Evolutionary conservation across 169 alveolate genomes (phyloP), one percentile per base, ranked within the genome.

Genomic region (Theileria annulata): DNA sequence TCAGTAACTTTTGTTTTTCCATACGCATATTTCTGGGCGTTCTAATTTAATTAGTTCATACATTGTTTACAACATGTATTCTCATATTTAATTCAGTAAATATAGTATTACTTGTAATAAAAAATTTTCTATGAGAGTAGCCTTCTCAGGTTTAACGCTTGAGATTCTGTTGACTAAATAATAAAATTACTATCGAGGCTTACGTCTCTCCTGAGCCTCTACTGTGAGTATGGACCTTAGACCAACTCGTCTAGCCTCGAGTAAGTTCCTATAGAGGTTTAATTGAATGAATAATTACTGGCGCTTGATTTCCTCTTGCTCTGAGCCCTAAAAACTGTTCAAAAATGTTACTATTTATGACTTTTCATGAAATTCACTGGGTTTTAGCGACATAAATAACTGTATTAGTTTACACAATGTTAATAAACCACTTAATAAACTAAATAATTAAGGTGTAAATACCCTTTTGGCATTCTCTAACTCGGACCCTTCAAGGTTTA

Each of bases 121-220:
- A 62, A 19, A 75, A 51, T 83, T 77, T 48, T 83, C 86, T 31
- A 83, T 83, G 31, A 67, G 56, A 33, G 77, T 48, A 19, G 90
- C 90, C 77, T 83, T 83, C 35, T 83, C 90, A 0, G 90, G 90
- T 54, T 83, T 83, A 35, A 83, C 90, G 56, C 56, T 83, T n/a
- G 90, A 73, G 54, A 83, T 83, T 17, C 90, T 75, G 78, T 83
- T 75, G 2, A 83, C 90, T 83, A 71, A 23, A 51, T 9, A n/a
- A 6, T 17, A 0, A 12, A 17, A 9, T 12, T 5, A 9, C 23
- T 28, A 35, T 42, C 10, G 25, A 19, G 17, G 31, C 86, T 31
- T 76, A 83, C 90, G 73, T 83, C 90, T 47, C 62, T 83, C 90
- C 58, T 76, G 85, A 5, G 90, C 90, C 21, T 83, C 90, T 66